Evolutionary conservation across 129 eudicot genomes (phyloP), one percentile per base, ranked within the genome.

Genomic region (Deinandra increscens): DNA sequence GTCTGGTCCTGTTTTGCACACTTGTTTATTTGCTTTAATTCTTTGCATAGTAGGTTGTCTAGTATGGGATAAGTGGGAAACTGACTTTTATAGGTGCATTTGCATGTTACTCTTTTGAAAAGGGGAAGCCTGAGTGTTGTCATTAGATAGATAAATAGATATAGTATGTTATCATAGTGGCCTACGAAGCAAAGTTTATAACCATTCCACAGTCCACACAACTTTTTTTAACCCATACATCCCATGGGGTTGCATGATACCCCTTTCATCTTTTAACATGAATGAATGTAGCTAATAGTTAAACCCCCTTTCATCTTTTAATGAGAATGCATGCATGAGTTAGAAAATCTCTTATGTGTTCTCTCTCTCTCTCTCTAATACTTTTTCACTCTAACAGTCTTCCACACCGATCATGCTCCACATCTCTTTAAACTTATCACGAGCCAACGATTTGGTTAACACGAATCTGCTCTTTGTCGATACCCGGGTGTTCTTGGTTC

Each of bases 1-100:
- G 98, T 93, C 31, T 55, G 60, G 46, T 36, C 53, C 46, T 15
- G 66, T 41, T 26, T 10, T 31, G 36, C 66, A 45, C 63, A 26
- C 42, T 71, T 36, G 7, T 72, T 60, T 45, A 58, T 17, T 71
- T 60, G 8, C 46, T 60, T 68, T 51, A 68, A 9, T 49, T 10
- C 9, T 12, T 54, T 41, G 14, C 9, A 12, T 19, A 4, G 36
- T 41, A 9, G 18, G 17, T 62, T 62, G 22, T 54, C 14, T 43
- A 26, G 62, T 55, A 23, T 55, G 13, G 31, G 31, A 26, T 26
- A 26, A 26, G 31, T 26, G 62, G 38, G 37, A 26, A 58, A 26
- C 18, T 58, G 10, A 58, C 38, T 6, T 58, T 58, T 13, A 8
- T 26, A 29, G 11, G 64, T 12, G 64, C 18, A 4, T 54, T 26